phyloP scores from a whole-genome alignment of 1,284 basidiomycete genomes.

The Hypsizygus ulmarius region DNA sequence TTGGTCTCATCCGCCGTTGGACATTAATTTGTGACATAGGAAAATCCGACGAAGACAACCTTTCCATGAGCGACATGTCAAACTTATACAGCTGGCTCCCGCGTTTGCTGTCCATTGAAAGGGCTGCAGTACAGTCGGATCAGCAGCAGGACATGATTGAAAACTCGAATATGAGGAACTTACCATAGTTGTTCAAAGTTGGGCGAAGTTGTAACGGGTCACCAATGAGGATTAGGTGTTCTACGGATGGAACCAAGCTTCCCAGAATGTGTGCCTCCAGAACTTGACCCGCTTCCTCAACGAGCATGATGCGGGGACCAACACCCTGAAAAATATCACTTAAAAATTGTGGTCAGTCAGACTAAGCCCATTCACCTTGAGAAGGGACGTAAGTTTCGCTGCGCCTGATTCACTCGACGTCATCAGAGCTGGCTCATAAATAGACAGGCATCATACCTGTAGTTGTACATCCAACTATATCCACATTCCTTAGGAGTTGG shows the following conservation, averaged over 20 bases:
- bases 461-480: slow-evolving; percentile 73
- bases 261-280: slow-evolving; percentile 70
- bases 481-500: slow-evolving; percentile 46
- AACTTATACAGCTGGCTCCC: slow-evolving; percentile 52
- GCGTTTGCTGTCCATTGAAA: slow-evolving; percentile 51
- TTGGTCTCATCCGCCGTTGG: slow-evolving; percentile 61
- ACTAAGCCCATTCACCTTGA: slow-evolving; percentile 42
- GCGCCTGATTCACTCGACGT: slow-evolving; percentile 43
- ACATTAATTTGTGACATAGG: slow-evolving; percentile 59
- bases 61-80: slow-evolving; percentile 64
- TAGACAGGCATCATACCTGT: slow-evolving; percentile 40
- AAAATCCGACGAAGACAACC: slow-evolving; percentile 47
- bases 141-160: background rate
- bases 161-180: slow-evolving; percentile 17
- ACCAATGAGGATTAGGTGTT: slow-evolving; percentile 67
- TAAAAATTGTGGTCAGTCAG: slow-evolving; percentile 4
- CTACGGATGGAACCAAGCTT: slow-evolving; percentile 56
- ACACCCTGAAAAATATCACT: slow-evolving; percentile 39
- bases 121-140: slow-evolving; percentile 29
- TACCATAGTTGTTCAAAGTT: slow-evolving; percentile 62
- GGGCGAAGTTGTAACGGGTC: slow-evolving; percentile 72
- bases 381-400: slow-evolving; percentile 55
- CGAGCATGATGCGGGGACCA: slow-evolving; percentile 52
- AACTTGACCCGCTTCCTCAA: slow-evolving; percentile 77
- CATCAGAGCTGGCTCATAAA: background rate